Evolutionary conservation across 768 basidiomycete species (phyloP).

Genomic region (Phlebiopsis gigantea): DNA sequence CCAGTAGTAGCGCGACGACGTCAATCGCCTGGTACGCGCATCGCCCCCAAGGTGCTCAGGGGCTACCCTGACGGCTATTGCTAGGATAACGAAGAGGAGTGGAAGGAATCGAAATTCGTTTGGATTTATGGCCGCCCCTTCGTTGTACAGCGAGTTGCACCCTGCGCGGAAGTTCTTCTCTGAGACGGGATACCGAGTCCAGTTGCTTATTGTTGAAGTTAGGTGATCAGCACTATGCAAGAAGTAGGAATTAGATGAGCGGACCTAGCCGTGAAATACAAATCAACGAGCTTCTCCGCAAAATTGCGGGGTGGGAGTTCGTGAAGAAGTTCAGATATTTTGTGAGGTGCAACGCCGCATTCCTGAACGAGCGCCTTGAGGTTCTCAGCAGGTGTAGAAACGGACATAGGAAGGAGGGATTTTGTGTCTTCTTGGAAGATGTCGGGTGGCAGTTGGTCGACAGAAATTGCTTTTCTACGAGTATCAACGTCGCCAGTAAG

Average conservation of each 20-base stretch:
- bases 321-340: constrained; percentile 83
- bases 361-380: constrained; percentile 84
- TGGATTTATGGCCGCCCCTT: constrained; percentile 62
- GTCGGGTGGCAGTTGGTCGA: constrained; percentile 14
- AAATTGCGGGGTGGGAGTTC: constrained; percentile 78
- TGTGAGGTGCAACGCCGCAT: constrained; percentile 87
- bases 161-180: constrained; percentile 76
- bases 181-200: constrained; percentile 89
- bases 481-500: constrained; percentile 12
- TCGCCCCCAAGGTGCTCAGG: constrained; percentile 84
- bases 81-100: constrained; percentile 88
- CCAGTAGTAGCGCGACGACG: constrained; percentile 91
- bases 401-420: constrained; percentile 22
- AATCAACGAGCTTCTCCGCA: constrained; percentile 75
- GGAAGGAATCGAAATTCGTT: constrained; percentile 83
- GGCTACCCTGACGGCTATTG: constrained; percentile 79
- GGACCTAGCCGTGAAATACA: constrained; percentile 73
- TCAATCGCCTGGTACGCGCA: constrained; percentile 66
- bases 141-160: constrained; percentile 57
- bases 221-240: no score
- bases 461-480: constrained; percentile 5
- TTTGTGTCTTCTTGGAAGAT: constrained; percentile 13
- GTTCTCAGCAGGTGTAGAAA: constrained; percentile 66
- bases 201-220: constrained; percentile 52
- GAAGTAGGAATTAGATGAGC: constrained; percentile 20